Evolutionary conservation across 306 rosid genomes (phyloP), one percentile per base, ranked within the genome.

Genomic region (Quercus robur): DNA sequence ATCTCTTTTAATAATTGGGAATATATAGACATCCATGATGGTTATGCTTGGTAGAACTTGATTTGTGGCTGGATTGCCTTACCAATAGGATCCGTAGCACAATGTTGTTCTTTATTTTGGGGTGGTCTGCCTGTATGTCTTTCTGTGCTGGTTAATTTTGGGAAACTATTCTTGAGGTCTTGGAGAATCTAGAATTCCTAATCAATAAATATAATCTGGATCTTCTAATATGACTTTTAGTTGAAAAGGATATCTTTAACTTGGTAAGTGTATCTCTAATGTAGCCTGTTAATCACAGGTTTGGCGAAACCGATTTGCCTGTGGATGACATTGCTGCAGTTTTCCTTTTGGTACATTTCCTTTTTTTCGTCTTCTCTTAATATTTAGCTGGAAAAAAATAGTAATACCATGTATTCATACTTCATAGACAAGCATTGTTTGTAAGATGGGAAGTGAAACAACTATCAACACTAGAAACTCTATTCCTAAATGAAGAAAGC

Each of bases 311-410:
- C 75, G 98, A 93, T 90, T 88, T 93, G 78, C 99, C 98, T 33
- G 61, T 96, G 62, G 98, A 96, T 86, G 99, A 96, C 83, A 91
- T 93, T 78, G 97, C 94, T 56, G 99, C 97, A 41, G 99, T 90
- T 85, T 75, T 90, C 77, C 92, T 96, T 44, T 88, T 93, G 97
- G 99, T 96, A 91, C 83, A 58, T 75, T 78, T 23, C 64, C 58
- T 38, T 74, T 46, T 46, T 64, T 75, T 44, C 63, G 6, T 31
- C 9, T 18, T 46, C 58, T 81, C 30, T 21, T 4, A 33, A 56
- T 58, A 8, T 38, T 28, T 31, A 58, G 69, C 33, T 49, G 52
- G 56, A 31, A 56, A 63, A 19, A 17, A 18, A 33, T 64, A 68
- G 18, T 73, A 26, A 26, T 19, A 18, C 38, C 4, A 44, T 69